Base-by-base conservation (phyloP, 306 rosid species). In the Lablab purpureus region DNA sequence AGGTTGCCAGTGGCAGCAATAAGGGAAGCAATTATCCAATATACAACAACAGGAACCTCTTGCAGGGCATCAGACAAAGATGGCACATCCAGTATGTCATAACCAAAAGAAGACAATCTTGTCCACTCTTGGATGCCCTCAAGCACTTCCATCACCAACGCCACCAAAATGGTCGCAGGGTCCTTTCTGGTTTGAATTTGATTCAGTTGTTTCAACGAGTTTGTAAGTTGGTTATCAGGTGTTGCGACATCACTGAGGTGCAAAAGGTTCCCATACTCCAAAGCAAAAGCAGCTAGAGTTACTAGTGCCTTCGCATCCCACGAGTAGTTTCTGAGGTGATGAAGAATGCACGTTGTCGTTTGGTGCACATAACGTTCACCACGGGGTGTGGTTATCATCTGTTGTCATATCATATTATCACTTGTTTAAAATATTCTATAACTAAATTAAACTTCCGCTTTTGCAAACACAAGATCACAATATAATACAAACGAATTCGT, bases 241-340 rank as follows among this genome's bases (percentile, higher is more conserved):
- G 76, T 45, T 55, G 79, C 3, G 23, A 14, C 18, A 0, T 72
- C 71, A 10, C 10, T 65, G 3, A 77, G 76, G 80, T 83, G 37
- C 80, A 73, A 7, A 15, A 83, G 60, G 3, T 78, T 67, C 17
- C 86, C 86, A 60, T 78, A 83, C 51, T 78, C 86, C 72, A 83
- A 49, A 73, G 68, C 46, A 10, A 78, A 83, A 3, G 83, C 77
- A n/a, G 80, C 86, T 0, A 83, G 34, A 5, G 62, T 40, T 12
- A 83, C 43, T 0, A 89, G 90, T 27, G 87, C 87, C 74, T 92
- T 92, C 30, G 95, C 89, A 21, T 86, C 97, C 97, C 95, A 90
- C 10, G 85, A 51, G 46, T 76, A 90, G 49, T 19, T 78, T 56
- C 81, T 82, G 1, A 85, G 83, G 5, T 46, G 34, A 2, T 83